phyloP scores from a whole-genome alignment of 148 eudicot species.

The Simmondsia chinensis region DNA sequence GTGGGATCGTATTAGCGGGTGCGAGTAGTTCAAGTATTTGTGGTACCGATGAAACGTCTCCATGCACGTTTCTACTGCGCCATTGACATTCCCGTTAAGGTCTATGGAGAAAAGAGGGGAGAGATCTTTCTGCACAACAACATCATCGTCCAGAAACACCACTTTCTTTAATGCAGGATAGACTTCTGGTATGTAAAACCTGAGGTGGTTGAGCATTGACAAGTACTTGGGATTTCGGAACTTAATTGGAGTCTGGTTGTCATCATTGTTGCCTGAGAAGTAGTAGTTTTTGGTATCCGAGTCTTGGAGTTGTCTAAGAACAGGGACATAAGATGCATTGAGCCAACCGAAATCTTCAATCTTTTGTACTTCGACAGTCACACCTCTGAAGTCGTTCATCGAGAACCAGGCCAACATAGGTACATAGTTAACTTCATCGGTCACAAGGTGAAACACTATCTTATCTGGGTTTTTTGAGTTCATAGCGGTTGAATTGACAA shows the following conservation, averaged over 20 bases:
- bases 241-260: conserved; percentile 66
- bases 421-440: conserved; percentile 78
- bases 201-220: conserved; percentile 79
- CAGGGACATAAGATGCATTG: conserved; percentile 82
- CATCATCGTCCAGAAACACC: conserved; percentile 82
- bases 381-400: conserved; percentile 59
- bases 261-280: conserved; percentile 64
- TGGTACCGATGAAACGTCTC: conserved; percentile 87
- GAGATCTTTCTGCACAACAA: conserved; percentile 77
- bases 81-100: conserved; percentile 71
- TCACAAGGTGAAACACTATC: conserved; percentile 68
- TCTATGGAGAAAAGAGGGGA: conserved; percentile 63
- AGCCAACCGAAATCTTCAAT: conserved; percentile 81
- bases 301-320: conserved; percentile 82
- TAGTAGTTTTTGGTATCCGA: conserved; percentile 68
- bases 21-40: conserved; percentile 83
- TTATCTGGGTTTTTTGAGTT: conserved; percentile 50
- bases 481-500: conserved; percentile 64
- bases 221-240: conserved; percentile 78
- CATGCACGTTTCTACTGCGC: conserved; percentile 94
- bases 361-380: conserved; percentile 68
- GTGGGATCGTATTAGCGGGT: conserved; percentile 73
- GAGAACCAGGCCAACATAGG: conserved; percentile 91
- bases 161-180: conserved; percentile 65
- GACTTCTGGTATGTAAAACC: conserved; percentile 83